Percentiles rank a stretch among this genome's conserved stretches.
phyloP scores from a whole-genome alignment of 2,329 filamentous ascomycete species.

The Venturia nashicola region DNA sequence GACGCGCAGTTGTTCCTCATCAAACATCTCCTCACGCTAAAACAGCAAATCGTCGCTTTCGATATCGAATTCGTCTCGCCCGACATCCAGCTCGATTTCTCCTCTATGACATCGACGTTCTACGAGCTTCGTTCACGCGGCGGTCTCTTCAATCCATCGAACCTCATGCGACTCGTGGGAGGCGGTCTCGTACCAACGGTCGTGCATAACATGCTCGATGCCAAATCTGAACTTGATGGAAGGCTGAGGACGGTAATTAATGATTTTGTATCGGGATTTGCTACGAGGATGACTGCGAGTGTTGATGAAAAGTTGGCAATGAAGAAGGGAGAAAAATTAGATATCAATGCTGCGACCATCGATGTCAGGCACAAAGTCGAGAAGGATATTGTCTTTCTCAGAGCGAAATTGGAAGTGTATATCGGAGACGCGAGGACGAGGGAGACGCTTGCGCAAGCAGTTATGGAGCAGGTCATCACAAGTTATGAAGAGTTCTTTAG shows the following conservation, averaged over 20 bases:
- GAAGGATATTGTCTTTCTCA: constrained; percentile 43
- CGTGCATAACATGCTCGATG: constrained; percentile 60
- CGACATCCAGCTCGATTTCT: constrained; percentile 54
- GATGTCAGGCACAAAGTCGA: constrained; percentile 43
- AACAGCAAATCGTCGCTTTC: constrained; percentile 90
- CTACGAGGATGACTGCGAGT: constrained; percentile 42
- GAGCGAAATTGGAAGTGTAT: constrained; percentile 47
- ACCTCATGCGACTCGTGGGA: constrained; percentile 43
- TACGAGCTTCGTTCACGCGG: constrained; percentile 55
- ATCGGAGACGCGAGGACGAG: constrained; percentile 52
- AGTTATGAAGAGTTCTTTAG: constrained; percentile 55
- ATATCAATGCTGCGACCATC: constrained; percentile 17
- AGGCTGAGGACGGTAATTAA: constrained; percentile 51
- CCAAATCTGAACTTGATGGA: constrained; percentile 55
- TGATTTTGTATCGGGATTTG: constrained; percentile 50
- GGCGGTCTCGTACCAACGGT: constrained; percentile 50
- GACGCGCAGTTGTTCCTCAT: constrained; percentile 88
- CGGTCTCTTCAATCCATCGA: constrained; percentile 52
- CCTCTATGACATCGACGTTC: constrained; percentile 52
- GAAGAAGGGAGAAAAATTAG: not conserved
- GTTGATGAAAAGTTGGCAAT: constrained; percentile 21
- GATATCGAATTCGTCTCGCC: constrained; percentile 71
- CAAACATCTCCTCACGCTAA: constrained; percentile 86
- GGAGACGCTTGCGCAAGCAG: constrained; percentile 54
- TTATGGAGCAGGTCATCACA: constrained; percentile 50